Evolutionary conservation across 371 early-diverging fungal species (phyloP), one percentile per base, ranked within the genome.

Genomic region (Actinomortierella ambigua): DNA sequence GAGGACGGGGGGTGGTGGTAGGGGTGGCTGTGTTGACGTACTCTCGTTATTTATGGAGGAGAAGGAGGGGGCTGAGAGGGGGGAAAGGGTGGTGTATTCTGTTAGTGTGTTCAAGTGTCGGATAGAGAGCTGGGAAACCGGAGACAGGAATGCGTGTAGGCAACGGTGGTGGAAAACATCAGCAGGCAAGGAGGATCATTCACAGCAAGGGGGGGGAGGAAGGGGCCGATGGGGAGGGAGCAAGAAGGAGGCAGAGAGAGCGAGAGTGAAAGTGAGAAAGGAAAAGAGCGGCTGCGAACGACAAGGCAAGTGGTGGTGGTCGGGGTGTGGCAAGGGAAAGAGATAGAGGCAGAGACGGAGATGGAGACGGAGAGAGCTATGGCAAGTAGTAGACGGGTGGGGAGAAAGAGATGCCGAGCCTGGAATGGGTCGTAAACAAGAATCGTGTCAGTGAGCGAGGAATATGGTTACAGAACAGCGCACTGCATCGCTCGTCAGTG

Each of bases 101-200:
- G 43, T 24, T 22, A 42, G 18, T 28, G 46, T 20, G 4, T 20
- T 53, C 9, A n/a, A 23, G 29, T 28, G 53, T 26, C 15, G 29
- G 43, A 40, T 14, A 41, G 22, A 15, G 14, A 11, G 44, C 18
- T 46, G 47, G 15, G 42, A 8, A 15, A 46, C 47, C 15, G 1
- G 53, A 8, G 18, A 24, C 15, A 55, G 23, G 23, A 6, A 39
- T 53, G 53, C 20, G 43, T 55, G 55, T 22, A 23, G 43, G 42
- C 42, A 42, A 24, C 42, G 22, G 20, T 4, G 49, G 39, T 29
- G 57, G 23, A 41, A 18, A 34, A 34, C 34, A 34, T 34, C 34
- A 34, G 34, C 34, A 34, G 34, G 34, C 34, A 34, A 34, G 34
- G 11, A 34, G 34, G 34, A 41, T 40, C 17, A n/a, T 34, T 2